Base-by-base conservation (phyloP, 192 early-diverging fungal species). In the Entomortierella beljakovae region DNA sequence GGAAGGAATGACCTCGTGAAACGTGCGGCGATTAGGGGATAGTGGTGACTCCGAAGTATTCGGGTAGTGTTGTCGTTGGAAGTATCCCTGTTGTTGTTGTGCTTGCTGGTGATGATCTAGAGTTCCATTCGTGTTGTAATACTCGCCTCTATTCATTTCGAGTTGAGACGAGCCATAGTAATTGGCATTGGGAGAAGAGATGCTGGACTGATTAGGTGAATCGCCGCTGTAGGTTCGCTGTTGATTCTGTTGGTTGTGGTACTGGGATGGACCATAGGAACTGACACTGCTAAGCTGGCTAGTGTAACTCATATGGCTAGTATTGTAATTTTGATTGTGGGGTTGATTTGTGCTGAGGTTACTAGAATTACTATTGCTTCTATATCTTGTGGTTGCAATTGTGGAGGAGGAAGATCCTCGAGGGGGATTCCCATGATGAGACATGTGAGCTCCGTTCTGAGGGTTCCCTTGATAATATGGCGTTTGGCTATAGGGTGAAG, bases 361-460 rank as follows among this genome's bases (percentile, higher is more conserved):
- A 20, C 74, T 68, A 46, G 29, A 42, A 29, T 77, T 77, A 48
- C 66, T 77, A 46, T 63, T 64, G 51, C 66, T 77, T 31, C 66
- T 61, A 49, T 68, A 50, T 46, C 54, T 51, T 33, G 13, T n/a
- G 22, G 65, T 22, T 38, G 66, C 52, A 23, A 38, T 48, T 1
- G 50, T 20, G 20, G 35, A 10, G 2, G 69, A 66, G 35, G 63
- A 65, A 22, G n/a, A n/a, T n/a, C 43, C 71, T 16, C 71, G 71
- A 10, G 71, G 57, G 4, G 62, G 72, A 48, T 35, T 63, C 11
- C 18, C 35, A 23, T 29, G 22, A n/a, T 46, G 40, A 40, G 46
- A 35, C 23, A 9, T 7, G 6, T n/a, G 34, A 32, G 13, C 32
- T 22, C 33, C 28, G 50, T 22, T 57, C 5, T 54, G 62, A 40